Evolutionary conservation across 2,329 filamentous ascomycete genomes (phyloP), one percentile per base, ranked within the genome.

Genomic region (Parafenestella ontariensis): DNA sequence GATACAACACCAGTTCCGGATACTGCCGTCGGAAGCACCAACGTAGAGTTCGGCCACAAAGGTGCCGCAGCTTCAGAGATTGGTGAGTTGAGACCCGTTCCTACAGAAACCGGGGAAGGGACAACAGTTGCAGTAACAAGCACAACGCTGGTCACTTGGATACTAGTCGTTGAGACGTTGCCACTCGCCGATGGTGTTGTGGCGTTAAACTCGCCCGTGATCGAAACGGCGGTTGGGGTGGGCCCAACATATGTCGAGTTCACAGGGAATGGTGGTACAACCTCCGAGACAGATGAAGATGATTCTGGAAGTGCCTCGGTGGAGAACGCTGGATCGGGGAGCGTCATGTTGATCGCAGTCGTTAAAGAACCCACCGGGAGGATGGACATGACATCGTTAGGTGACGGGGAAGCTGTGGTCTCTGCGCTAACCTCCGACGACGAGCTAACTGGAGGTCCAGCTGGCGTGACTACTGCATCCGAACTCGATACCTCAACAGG

Each of bases 381-480:
- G 31, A 64, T 64, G 34, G 56, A 54, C 33, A 62, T 46, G n/a
- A 54, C 23, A 5, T 50, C 55, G 17, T n/a, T 36, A 5, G 40
- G 13, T 18, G 31, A 28, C n/a, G 46, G 18, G 8, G 21, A 24
- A 8, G 41, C 37, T 13, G 43, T 33, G 7, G 33, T 33, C 31
- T 47, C 46, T 17, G 37, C 29, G n/a, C 23, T 39, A 10, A 43
- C 34, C 21, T 28, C 36, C 2, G 36, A 6, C 31, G 39, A 40
- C 6, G 48, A 23, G 21, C 7, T 39, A 5, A 17, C 8, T 15
- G 41, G n/a, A 13, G 40, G 46, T 20, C 34, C 52, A 40, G 41
- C 31, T n/a, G 52, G 40, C 7, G 37, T 23, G 6, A 36, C n/a
- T 13, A 48, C 34, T 15, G 21, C 36, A 5, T n/a, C n/a, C n/a